Evolutionary conservation across 768 basidiomycete genomes (phyloP).

Genomic region (Lentinus tigrinus): DNA sequence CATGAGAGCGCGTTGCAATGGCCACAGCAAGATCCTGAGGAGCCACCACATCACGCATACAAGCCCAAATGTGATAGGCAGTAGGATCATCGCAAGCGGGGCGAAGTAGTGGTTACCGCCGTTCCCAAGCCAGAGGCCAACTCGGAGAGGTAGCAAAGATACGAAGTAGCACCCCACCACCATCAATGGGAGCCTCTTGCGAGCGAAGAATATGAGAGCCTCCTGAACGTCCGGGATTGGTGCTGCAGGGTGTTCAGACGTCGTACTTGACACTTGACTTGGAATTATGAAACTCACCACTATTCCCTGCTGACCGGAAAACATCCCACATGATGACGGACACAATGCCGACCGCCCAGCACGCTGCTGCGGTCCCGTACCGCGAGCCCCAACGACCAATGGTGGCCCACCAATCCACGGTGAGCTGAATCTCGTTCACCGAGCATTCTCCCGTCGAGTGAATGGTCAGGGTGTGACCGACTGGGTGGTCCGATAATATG

Average conservation of each 20-base stretch:
- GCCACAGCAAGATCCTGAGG: constrained; percentile 48
- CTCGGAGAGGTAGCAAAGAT: constrained; percentile 57
- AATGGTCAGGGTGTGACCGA: constrained; percentile 54
- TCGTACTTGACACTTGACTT: background rate
- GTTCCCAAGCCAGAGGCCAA: constrained; percentile 59
- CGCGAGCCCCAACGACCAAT: constrained; percentile 70
- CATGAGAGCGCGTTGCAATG: constrained; percentile 33
- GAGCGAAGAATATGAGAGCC: constrained; percentile 46
- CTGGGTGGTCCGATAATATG: constrained; percentile 33
- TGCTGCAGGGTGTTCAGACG: constrained; percentile 26
- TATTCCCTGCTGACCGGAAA: constrained; percentile 36
- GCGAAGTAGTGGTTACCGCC: constrained; percentile 47
- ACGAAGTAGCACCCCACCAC: constrained; percentile 42
- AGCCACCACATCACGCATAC: constrained; percentile 62
- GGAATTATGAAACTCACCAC: constrained; percentile 24
- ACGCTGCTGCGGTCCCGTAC: constrained; percentile 69
- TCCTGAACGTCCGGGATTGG: constrained; percentile 47
- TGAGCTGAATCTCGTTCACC: constrained; percentile 44
- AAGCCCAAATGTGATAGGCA: constrained; percentile 63
- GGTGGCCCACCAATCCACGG: constrained; percentile 69
- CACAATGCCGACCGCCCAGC: constrained; percentile 76
- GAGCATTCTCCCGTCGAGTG: constrained; percentile 60
- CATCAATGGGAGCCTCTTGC: constrained; percentile 40
- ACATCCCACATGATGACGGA: constrained; percentile 54
- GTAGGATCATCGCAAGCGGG: constrained; percentile 52